A percentile compares a stretch with the other conserved stretches of the same genome.
These are phyloP conservation scores for Gymnopilus junonius DNA, from an alignment of 768 basidiomycete species.

Conservation along the genomic window DNA sequence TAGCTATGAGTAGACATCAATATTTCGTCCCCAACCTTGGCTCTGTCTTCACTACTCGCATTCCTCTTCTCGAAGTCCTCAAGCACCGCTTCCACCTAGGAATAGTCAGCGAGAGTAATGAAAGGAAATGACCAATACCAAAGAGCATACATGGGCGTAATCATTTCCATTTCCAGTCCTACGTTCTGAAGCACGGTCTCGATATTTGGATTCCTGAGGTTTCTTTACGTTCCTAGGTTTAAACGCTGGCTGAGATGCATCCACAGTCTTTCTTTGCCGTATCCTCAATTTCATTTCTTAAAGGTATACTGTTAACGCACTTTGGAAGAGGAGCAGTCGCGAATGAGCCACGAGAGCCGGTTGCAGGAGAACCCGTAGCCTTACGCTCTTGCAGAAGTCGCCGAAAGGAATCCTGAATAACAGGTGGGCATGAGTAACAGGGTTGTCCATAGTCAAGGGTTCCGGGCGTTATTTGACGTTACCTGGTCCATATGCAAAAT, in stretches of 20 bases:
- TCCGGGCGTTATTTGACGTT: neutral
- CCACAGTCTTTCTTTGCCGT: slow-evolving; percentile 47
- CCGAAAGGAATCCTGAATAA: slow-evolving; percentile 61
- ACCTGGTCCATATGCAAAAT: slow-evolving; percentile 39
- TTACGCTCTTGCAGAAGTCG: slow-evolving; percentile 46
- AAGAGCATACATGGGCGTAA: slow-evolving; percentile 61
- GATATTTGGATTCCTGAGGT: slow-evolving; percentile 54
- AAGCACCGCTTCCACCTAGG: slow-evolving; percentile 76
- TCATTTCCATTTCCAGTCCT: slow-evolving; percentile 69
- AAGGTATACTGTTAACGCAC: slow-evolving; percentile 24
- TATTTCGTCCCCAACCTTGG: slow-evolving; percentile 47
- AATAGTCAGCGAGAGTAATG: neutral
- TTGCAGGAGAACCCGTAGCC: slow-evolving; percentile 12
- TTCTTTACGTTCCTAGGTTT: slow-evolving; percentile 85
- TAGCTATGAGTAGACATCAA: neutral
- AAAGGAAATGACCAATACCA: neutral
- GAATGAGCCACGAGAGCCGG: slow-evolving; percentile 34
- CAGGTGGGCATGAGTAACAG: neutral
- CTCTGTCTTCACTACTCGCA: slow-evolving; percentile 59
- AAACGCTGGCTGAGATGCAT: slow-evolving; percentile 66
- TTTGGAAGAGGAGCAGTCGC: slow-evolving; percentile 34
- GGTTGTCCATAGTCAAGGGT: neutral
- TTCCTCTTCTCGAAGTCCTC: slow-evolving; percentile 79
- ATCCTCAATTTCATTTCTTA: slow-evolving; percentile 15
- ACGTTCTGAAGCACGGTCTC: slow-evolving; percentile 79